Conservation (phyloP, 768 basidiomycete genomes). For the Suillus placidus region DNA sequence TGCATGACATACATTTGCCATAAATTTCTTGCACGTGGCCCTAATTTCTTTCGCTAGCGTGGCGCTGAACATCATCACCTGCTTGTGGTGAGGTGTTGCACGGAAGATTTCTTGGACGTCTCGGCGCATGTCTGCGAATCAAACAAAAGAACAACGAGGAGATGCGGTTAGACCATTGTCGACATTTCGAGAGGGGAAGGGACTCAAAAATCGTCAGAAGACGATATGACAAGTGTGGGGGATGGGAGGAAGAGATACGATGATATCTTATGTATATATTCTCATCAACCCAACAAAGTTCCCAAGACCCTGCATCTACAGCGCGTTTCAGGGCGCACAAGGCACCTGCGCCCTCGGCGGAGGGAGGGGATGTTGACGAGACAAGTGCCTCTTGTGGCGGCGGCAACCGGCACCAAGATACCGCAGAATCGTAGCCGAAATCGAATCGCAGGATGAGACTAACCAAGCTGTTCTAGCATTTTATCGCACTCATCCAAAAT, state of each 20-base stretch:
- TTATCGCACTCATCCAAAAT: conserved; percentile 99
- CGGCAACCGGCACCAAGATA: conserved; percentile 43
- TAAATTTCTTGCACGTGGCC: conserved; percentile 98
- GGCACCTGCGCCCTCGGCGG: conserved; percentile 40
- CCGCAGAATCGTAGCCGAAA: conserved; percentile 59
- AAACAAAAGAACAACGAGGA: conserved; percentile 45
- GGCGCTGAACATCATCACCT: conserved; percentile 99
- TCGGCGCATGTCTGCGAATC: conserved; percentile 93
- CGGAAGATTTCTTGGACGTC: conserved; percentile 99
- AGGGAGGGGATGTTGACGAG: conserved; percentile 42
- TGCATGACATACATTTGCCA: conserved; percentile 82
- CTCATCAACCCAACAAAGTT: conserved; percentile 38
- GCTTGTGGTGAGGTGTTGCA: conserved; percentile 98
- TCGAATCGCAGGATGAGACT: conserved; percentile 70
- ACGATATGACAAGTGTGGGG: conserved; percentile 31
- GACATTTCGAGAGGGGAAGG: conserved; percentile 56
- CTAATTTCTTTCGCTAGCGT: conserved; percentile 97
- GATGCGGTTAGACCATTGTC: conserved; percentile 66
- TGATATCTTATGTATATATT: not conserved
- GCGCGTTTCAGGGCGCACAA: conserved; percentile 42
- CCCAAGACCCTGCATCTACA: conserved; percentile 43
- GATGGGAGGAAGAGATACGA: not conserved
- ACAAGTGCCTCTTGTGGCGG: conserved; percentile 39
- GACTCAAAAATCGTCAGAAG: conserved; percentile 45
- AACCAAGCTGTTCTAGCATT: conserved; percentile 99